A percentile compares a stretch with the other conserved stretches of the same genome.
These are phyloP conservation scores for Puccinia triticina DNA, from an alignment of 1,284 basidiomycete species.

Conservation along the genomic window DNA sequence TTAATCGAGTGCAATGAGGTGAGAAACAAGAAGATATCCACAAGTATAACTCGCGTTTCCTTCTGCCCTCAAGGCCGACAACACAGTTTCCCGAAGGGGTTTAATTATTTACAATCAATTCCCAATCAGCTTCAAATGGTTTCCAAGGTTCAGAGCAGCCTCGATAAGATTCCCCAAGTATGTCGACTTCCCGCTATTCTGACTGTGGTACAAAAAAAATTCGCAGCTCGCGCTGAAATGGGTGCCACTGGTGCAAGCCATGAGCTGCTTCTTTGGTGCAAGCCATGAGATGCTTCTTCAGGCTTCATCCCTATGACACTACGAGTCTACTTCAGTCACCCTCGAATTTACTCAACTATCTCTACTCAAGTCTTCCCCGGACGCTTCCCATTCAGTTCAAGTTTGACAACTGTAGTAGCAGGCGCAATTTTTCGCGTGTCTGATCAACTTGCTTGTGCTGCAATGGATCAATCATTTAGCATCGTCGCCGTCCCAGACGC, in stretches of 20 bases:
- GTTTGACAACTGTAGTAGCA: neutral
- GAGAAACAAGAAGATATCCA: too few species aligned
- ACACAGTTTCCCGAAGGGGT: too few species aligned
- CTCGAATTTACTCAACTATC: neutral
- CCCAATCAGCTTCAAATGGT: conserved; percentile 13
- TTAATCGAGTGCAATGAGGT: too few species aligned
- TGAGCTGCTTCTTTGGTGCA: too few species aligned
- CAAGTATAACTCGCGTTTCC: too few species aligned
- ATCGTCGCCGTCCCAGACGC: conserved; percentile 14
- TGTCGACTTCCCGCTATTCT: neutral
- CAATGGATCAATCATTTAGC: conserved; percentile 30
- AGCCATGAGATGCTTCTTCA: conserved; percentile 12
- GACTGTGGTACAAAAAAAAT: neutral
- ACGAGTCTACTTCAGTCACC: neutral
- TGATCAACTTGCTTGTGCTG: neutral
- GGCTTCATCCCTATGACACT: conserved; percentile 19
- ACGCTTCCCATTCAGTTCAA: neutral
- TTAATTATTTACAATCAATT: conserved; percentile 6
- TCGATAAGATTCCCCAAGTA: conserved; percentile 12
- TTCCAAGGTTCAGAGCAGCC: neutral
- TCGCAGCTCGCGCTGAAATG: conserved; percentile 10
- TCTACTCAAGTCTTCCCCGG: conserved; percentile 9
- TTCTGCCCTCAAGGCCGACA: too few species aligned
- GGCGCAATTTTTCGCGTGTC: conserved; percentile 3
- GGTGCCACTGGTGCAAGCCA: conserved; percentile 16